Evolutionary conservation across 352 stramenopile genomes (phyloP), one percentile per base, ranked within the genome.

Genomic region (Phytopythium delawarense): DNA sequence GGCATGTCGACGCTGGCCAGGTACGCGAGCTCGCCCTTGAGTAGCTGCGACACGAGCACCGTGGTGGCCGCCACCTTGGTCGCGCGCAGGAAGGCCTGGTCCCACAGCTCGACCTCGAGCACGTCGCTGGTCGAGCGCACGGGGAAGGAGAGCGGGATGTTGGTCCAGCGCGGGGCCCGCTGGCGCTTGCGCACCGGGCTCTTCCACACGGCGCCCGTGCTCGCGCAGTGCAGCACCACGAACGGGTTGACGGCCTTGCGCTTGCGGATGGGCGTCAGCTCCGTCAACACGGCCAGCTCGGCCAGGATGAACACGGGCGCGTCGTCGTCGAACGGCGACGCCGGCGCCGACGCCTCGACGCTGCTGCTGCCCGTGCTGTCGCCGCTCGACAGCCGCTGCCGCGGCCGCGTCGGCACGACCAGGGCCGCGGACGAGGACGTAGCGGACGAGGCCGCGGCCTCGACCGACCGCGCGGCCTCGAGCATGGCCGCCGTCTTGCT

Each of bases 91-190:
- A 91, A 74, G 4, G 68, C 65, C 57, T 89, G 72, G 66, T 91
- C 81, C 77, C 77, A 91, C 4, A 91, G 68, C 64, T 74, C 78
- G n/a, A 88, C 73, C 65, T 88, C 76, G 34, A 84, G 56, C 11
- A 85, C 71, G 39, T 78, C 72, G 25, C 62, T 60, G 4, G 51
- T 57, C 25, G 72, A 64, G 16, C 82, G 56, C 9, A 71, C 46
- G 7, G 75, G 73, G 42, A 84, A 68, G 23, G 70, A 70, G 12
- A 89, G 51, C 0, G 74, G 70, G 18, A 81, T 70, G 48, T 71
- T 61, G 15, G 70, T 71, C 76, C 74, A 84, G 61, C 65, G 72
- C 23, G 76, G 76, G 52, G 80, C 74, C 12, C 53, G 56, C n/a
- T 81, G 63, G 50, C 72, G 72, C 34, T 70, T 70, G 30, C 70